Evolutionary conservation across 2,329 filamentous ascomycete genomes (phyloP).

Genomic region (Colletotrichum destructivum): DNA sequence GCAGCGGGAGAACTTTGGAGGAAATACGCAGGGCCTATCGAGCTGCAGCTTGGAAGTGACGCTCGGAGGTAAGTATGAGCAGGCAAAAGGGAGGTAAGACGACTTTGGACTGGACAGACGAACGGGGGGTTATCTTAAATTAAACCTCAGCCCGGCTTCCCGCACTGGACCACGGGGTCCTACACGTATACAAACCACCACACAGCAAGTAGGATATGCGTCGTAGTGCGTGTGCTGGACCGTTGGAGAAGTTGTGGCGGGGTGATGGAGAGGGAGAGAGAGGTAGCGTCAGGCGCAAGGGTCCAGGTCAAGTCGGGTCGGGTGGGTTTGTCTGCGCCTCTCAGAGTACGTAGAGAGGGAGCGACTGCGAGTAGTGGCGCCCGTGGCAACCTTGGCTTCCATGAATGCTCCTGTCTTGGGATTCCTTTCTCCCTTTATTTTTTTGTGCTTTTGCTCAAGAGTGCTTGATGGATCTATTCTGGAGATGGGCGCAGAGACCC

Average conservation of each 20-base stretch:
- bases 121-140: conserved; percentile 41
- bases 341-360: conserved; percentile 6
- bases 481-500: not conserved
- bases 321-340: conserved; percentile 25
- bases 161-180: conserved; percentile 33
- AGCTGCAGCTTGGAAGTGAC: conserved; percentile 41
- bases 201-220: conserved; percentile 6
- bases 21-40: conserved; percentile 30
- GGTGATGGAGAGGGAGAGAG: conserved; percentile 10
- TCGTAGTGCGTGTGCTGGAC: conserved; percentile 17
- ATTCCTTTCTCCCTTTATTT: too few species aligned
- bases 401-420: not conserved
- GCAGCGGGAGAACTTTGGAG: conserved; percentile 19
- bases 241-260: conserved; percentile 27
- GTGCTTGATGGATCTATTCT: not conserved
- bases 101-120: conserved; percentile 35
- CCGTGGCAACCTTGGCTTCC: conserved; percentile 1
- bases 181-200: not conserved
- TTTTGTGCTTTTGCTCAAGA: not conserved
- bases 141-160: conserved; percentile 36
- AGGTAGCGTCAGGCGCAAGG: conserved; percentile 11
- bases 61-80: conserved; percentile 35
- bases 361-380: conserved; percentile 1
- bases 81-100: conserved; percentile 8
- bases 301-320: conserved; percentile 10